Base-by-base conservation (phyloP, 1,284 basidiomycete species). In the Amylostereum areolatum region DNA sequence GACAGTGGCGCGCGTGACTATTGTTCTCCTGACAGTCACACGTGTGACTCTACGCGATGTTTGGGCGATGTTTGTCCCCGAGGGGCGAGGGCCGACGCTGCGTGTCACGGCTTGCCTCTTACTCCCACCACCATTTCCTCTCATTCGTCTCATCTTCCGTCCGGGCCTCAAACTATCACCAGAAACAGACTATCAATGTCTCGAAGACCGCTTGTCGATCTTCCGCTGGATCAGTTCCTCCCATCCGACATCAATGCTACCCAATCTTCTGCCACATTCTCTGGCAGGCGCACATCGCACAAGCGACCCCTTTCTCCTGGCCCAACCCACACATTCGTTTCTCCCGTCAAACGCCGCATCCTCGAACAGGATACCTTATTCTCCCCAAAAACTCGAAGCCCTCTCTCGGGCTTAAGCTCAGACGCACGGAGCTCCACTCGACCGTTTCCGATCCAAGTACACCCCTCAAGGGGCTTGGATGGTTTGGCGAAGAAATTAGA, bases 271-370 rank as follows among this genome's bases (percentile, higher is more conserved):
- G 24, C 28, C 37, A 1, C 50, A 18, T 41, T 32, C 53, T 18
- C 59, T 57, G 27, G 52, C 62, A 33, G 48, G 56, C 46, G 60
- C 60, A 50, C 55, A 41, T 62, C 67, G 55, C 69, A 66, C 60
- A 78, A 85, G 65, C 77, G 79, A 34, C 74, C 78, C 41, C 67
- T 73, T 55, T 83, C 80, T 43, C 81, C 80, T 1, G 71, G 69
- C 36, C 65, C 59, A 30, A 18, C 67, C 71, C n/a, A 52, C 42
- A 64, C 59, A 25, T 62, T 73, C 43, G 71, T 75, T 54, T 83
- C 74, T 55, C 83, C 85, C 28, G 72, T 80, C 28, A 89, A 89
- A 62, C 78, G 85, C 35, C 81, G 86, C 42, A 77, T 88, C 50
- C 71, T 88, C 48, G 72, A 67, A 51, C 71, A 71, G 43, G 81